Base-by-base conservation (phyloP, 1,139 yeast species). In the Hansenula sp. region DNA sequence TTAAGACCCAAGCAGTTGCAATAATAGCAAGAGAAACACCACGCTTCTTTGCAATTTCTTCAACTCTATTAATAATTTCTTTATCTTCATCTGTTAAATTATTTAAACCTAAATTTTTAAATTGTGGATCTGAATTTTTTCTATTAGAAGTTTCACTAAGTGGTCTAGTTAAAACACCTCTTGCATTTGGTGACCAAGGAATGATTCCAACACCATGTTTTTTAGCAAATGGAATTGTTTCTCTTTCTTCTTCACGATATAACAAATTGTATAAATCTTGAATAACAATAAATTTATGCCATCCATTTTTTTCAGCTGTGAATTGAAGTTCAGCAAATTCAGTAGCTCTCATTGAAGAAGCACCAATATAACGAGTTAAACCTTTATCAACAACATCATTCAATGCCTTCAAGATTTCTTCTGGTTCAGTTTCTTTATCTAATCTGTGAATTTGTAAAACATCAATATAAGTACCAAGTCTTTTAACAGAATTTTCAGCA, bases 121-220 rank as follows among this genome's bases (percentile, higher is more conserved):
- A 47, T 19, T 46, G 51, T 5, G 44, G 40, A 27, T 45, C 44
- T 17, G 45, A 45, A 34, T 52, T 43, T 18, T 47, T 45, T 43
- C 46, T 43, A 10, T 43, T 47, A 13, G 58, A 45, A n/a, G 45
- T 44, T 8, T 44, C 42, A 19, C 40, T 42, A 12, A 47, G 38
- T 3, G 79, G 76, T 35, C 43, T 38, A 1, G 77, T 64, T 35
- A 75, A 60, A 1, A 69, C 32, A 10, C 79, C 79, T 41, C 73
- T 53, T 1, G 77, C 77, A 44, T 62, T 60, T n/a, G 79, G 79
- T 2, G 77, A 69, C 69, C 72, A 75, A 3, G 79, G 79, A 38
- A 73, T 66, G 22, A 74, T 44, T 1, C 75, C 76, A 29, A 73
- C 70, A 14, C 52, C 52, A 24, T 55, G 59, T 17, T 47, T 53